These are phyloP conservation scores for Aureobasidium namibiae DNA, from an alignment of 2,329 filamentous ascomycete species.

Conservation along the genomic window DNA sequence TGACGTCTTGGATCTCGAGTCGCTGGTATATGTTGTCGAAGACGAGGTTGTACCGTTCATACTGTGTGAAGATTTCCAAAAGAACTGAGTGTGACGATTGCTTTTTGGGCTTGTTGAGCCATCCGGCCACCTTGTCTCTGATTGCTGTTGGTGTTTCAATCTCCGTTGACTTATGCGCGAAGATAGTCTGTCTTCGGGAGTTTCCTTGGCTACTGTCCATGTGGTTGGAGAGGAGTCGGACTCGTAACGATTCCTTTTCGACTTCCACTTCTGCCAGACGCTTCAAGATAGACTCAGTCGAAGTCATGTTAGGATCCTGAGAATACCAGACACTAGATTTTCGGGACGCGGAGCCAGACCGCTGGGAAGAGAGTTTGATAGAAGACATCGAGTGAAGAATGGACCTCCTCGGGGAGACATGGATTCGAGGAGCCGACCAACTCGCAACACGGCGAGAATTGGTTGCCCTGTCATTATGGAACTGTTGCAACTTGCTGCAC, in stretches of 20 bases:
- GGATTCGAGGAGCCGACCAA: background rate
- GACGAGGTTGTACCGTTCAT: background rate
- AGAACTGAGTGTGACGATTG: background rate
- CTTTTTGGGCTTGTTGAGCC: background rate
- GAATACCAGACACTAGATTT: background rate
- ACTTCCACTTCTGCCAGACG: background rate
- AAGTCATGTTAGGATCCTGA: background rate
- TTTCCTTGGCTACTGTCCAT: background rate
- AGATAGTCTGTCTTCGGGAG: background rate
- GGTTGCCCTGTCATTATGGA: background rate
- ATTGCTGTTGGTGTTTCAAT: background rate
- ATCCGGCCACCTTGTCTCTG: background rate
- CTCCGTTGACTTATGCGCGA: background rate
- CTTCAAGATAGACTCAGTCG: background rate
- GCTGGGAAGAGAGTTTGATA: background rate
- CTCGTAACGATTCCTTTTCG: background rate
- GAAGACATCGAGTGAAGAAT: background rate
- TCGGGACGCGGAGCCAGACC: background rate
- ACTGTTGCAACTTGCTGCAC: background rate
- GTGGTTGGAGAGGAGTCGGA: background rate
- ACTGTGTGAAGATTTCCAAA: background rate
- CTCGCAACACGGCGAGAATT: background rate
- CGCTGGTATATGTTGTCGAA: constrained; percentile 1
- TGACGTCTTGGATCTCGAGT: background rate
- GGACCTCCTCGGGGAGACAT: background rate